These are phyloP conservation scores for Neltuma alba DNA, from an alignment of 306 rosid genomes.

Conservation along the genomic window DNA sequence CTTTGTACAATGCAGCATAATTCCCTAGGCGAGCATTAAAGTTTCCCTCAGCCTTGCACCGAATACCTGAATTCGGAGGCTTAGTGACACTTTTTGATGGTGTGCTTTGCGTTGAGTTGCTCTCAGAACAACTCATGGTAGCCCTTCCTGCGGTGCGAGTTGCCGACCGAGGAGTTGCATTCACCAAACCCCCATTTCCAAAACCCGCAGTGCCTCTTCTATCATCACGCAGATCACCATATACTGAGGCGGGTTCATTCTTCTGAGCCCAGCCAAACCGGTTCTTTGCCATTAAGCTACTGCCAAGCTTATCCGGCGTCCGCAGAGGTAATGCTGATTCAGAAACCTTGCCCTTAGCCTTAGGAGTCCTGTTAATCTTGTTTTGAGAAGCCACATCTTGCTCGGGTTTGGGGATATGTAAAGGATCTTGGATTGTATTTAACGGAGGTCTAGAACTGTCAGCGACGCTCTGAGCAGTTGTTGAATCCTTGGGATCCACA, in stretches of 20 bases:
- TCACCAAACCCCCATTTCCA: conserved; percentile 52
- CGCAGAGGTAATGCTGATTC: conserved; percentile 70
- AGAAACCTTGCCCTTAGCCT: conserved; percentile 51
- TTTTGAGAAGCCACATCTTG: conserved; percentile 48
- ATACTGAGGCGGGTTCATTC: conserved; percentile 48
- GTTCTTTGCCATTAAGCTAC: conserved; percentile 41
- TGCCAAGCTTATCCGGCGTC: conserved; percentile 74
- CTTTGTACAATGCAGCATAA: conserved; percentile 71
- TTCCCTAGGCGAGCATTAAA: conserved; percentile 59
- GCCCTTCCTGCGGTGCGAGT: conserved; percentile 56
- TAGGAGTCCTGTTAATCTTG: conserved; percentile 72
- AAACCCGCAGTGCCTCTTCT: conserved; percentile 46
- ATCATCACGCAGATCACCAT: conserved; percentile 50
- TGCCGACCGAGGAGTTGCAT: conserved; percentile 62
- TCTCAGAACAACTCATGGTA: conserved; percentile 58
- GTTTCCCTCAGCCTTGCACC: conserved; percentile 74
- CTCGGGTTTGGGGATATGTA: conserved; percentile 42
- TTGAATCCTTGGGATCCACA: conserved; percentile 53
- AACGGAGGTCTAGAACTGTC: conserved; percentile 75
- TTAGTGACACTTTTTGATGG: conserved; percentile 82
- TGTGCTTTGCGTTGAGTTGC: conserved; percentile 79
- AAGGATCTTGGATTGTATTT: conserved; percentile 70
- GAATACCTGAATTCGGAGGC: conserved; percentile 63
- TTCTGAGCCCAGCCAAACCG: conserved; percentile 80
- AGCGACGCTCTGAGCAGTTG: conserved; percentile 31